phyloP scores from a whole-genome alignment of 2,329 filamentous ascomycete species.

The Botrytis pseudocinerea region DNA sequence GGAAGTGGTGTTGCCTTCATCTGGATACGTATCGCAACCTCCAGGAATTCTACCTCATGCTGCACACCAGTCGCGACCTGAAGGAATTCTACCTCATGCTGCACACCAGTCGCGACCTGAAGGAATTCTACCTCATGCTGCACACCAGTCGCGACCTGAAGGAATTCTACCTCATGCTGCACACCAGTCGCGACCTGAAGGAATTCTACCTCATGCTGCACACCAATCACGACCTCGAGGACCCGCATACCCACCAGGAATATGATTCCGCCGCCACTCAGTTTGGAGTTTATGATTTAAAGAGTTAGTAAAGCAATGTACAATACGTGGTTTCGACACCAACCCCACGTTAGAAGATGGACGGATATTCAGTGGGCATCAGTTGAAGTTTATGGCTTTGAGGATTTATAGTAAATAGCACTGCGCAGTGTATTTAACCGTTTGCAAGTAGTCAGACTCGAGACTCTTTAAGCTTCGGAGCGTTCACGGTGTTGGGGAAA shows the following conservation, averaged over 20 bases:
- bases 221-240: background rate
- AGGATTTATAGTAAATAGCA: background rate
- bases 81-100: too few species aligned
- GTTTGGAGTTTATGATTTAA: background rate
- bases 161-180: too few species aligned
- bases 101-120: background rate
- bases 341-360: background rate
- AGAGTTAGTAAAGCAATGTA: background rate
- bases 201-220: too few species aligned
- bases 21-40: background rate
- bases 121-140: too few species aligned
- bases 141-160: background rate
- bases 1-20: background rate
- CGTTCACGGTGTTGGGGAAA: background rate
- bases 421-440: background rate
- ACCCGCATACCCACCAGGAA: background rate
- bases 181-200: too few species aligned
- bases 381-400: background rate
- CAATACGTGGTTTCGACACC: background rate
- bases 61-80: background rate
- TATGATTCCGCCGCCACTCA: background rate
- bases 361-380: background rate
- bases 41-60: too few species aligned
- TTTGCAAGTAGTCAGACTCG: accelerated
- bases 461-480: background rate